These are phyloP conservation scores for Fusarium fujikuroi DNA, from an alignment of 2,329 filamentous ascomycete genomes.

Conservation along the genomic window DNA sequence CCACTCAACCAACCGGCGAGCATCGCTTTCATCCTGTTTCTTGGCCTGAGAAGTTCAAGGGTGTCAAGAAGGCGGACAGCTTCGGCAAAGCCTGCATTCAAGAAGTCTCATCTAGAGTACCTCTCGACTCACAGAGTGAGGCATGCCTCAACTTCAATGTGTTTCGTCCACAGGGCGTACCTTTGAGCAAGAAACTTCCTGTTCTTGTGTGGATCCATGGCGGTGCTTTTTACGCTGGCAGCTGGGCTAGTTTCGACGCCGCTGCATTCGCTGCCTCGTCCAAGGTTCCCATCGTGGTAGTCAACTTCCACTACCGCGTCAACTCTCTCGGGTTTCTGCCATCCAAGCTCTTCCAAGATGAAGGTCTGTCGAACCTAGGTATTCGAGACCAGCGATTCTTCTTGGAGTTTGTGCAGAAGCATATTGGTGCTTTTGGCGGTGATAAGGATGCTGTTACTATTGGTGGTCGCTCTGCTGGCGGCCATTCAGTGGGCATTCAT, in stretches of 20 bases:
- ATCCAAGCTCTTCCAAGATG: constrained; percentile 51
- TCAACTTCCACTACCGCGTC: constrained; percentile 57
- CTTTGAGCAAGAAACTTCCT: constrained; percentile 50
- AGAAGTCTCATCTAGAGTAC: constrained; percentile 37
- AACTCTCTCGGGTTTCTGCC: constrained; percentile 57
- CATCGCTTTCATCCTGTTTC: constrained; percentile 54
- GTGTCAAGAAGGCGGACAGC: constrained; percentile 49
- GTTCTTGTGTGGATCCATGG: constrained; percentile 56
- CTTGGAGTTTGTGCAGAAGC: constrained; percentile 63
- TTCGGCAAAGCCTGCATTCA: constrained; percentile 59
- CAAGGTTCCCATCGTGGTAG: constrained; percentile 54
- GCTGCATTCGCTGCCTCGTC: constrained; percentile 48
- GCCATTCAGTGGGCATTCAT: constrained; percentile 52
- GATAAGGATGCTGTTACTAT: constrained; percentile 63
- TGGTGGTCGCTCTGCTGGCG: constrained; percentile 65
- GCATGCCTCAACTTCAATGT: constrained; percentile 56
- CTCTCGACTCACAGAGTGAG: constrained; percentile 45
- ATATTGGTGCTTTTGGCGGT: constrained; percentile 65
- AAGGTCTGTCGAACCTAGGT: constrained; percentile 60
- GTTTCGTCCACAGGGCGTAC: constrained; percentile 49
- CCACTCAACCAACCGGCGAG: constrained; percentile 53
- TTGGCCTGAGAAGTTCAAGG: constrained; percentile 55
- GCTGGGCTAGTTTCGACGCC: constrained; percentile 50
- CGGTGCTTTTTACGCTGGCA: constrained; percentile 50
- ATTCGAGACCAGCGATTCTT: constrained; percentile 63